Evolutionary conservation across 2,329 filamentous ascomycete species (phyloP).

Genomic region (Cladophialophora psammophila): DNA sequence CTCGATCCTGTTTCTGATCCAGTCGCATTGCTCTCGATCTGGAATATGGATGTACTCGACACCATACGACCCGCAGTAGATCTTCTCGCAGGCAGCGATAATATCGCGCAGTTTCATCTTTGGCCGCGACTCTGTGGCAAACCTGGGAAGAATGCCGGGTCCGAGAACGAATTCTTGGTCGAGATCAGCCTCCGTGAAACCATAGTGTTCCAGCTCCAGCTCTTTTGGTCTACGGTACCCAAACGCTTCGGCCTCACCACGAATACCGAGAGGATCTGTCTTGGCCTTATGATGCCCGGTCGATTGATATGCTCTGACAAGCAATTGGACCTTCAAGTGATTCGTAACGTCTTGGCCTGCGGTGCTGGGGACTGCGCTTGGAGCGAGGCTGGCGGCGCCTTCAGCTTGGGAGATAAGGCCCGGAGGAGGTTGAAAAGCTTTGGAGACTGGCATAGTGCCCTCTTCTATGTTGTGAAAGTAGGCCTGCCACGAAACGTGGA

Average conservation of each 20-base stretch:
- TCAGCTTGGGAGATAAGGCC: slow-evolving; percentile 84
- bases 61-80: slow-evolving; percentile 97
- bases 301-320: slow-evolving; percentile 97
- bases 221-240: slow-evolving; percentile 90
- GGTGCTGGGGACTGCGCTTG: slow-evolving; percentile 50
- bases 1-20: slow-evolving; percentile 94
- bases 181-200: slow-evolving; percentile 92
- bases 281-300: slow-evolving; percentile 98
- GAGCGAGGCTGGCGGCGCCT: slow-evolving; percentile 69
- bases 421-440: slow-evolving; percentile 95
- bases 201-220: slow-evolving; percentile 89
- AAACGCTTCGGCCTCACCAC: slow-evolving; percentile 82
- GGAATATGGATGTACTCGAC: slow-evolving; percentile 99
- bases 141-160: slow-evolving; percentile 92
- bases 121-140: slow-evolving; percentile 84
- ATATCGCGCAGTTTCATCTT: slow-evolving; percentile 99
- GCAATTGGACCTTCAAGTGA: slow-evolving; percentile 96
- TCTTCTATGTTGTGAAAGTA: slow-evolving; percentile 99
- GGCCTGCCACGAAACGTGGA: slow-evolving; percentile 98
- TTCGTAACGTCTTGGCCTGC: slow-evolving; percentile 86
- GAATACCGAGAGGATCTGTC: slow-evolving; percentile 94
- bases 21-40: slow-evolving; percentile 96
- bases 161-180: slow-evolving; percentile 91
- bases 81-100: slow-evolving; percentile 87
- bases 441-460: slow-evolving; percentile 95